These are phyloP conservation scores for Stemphylium vesicarium DNA, from an alignment of 2,329 filamentous ascomycete species.

Conservation along the genomic window DNA sequence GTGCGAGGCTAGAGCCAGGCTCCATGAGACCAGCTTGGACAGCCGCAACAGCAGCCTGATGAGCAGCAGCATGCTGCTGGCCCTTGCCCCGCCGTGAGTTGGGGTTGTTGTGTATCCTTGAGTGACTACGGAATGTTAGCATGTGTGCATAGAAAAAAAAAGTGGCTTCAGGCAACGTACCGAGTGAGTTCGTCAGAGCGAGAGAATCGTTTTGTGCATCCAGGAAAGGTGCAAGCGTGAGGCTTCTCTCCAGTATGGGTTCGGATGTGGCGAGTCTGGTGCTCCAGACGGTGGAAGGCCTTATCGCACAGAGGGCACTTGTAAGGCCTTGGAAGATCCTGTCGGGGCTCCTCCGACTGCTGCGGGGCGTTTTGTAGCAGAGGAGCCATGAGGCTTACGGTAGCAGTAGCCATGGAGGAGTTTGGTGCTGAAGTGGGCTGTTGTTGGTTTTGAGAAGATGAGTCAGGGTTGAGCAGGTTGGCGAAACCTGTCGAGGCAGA, in stretches of 20 bases:
- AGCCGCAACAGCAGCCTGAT: constrained; percentile 62
- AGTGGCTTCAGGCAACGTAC: constrained; percentile 14
- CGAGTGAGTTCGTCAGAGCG: constrained; percentile 90
- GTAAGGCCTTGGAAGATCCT: constrained; percentile 92
- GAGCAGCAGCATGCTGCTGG: constrained; percentile 65
- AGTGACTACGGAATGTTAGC: constrained; percentile 68
- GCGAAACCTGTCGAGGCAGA: constrained; percentile 43
- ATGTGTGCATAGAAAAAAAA: not conserved
- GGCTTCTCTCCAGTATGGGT: constrained; percentile 99
- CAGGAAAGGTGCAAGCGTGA: constrained; percentile 92
- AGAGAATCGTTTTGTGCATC: constrained; percentile 96
- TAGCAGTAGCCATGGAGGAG: constrained; percentile 51
- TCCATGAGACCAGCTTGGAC: constrained; percentile 60
- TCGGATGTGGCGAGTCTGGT: constrained; percentile 89
- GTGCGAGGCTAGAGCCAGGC: constrained; percentile 54
- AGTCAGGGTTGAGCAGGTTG: constrained; percentile 50
- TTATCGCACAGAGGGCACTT: constrained; percentile 98
- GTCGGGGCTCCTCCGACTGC: constrained; percentile 63
- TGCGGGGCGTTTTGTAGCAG: constrained; percentile 65
- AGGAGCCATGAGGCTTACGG: constrained; percentile 58
- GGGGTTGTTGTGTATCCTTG: constrained; percentile 98
- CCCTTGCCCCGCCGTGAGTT: constrained; percentile 96
- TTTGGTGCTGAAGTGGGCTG: constrained; percentile 14
- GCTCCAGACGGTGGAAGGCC: constrained; percentile 96
- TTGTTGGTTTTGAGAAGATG: constrained; percentile 18